Evolutionary conservation across 345 rosid species (phyloP).

Genomic region (Anastatica hierochuntica): DNA sequence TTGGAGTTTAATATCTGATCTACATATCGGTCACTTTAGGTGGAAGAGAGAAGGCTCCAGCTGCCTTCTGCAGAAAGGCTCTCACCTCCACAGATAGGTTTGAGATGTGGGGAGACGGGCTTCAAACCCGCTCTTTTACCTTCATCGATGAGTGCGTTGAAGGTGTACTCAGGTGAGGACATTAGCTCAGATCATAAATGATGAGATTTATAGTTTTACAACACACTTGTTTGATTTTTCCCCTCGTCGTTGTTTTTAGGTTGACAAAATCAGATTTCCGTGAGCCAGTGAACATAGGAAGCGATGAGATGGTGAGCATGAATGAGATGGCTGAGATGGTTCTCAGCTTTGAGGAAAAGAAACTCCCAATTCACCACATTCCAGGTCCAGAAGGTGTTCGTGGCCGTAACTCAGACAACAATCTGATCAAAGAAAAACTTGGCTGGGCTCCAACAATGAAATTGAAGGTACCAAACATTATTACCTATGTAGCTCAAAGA

Average conservation of each 20-base stretch:
- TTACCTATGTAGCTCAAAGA: background rate
- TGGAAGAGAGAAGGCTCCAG: constrained; percentile 99
- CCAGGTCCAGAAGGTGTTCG: constrained; percentile 99
- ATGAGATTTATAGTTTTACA: background rate
- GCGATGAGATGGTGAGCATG: constrained; percentile 99
- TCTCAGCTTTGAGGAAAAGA: constrained; percentile 77
- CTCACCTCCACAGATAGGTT: constrained; percentile 75
- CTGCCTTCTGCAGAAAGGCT: constrained; percentile 96
- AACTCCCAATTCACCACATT: constrained; percentile 85
- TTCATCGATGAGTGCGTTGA: constrained; percentile 99
- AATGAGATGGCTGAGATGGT: constrained; percentile 98
- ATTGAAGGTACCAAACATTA: constrained; percentile 50
- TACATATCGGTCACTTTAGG: constrained; percentile 32
- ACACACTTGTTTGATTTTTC: background rate
- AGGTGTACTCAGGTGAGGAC: constrained; percentile 80
- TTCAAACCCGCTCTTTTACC: constrained; percentile 93
- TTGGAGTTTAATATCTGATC: background rate
- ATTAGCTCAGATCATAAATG: background rate
- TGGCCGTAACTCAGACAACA: constrained; percentile 97
- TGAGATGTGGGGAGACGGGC: constrained; percentile 99
- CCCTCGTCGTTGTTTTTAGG: constrained; percentile 22
- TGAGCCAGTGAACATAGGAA: constrained; percentile 97
- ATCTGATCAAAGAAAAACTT: constrained; percentile 89
- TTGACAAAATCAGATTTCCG: constrained; percentile 96
- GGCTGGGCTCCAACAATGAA: constrained; percentile 99